Conservation (phyloP, 805 yeast species). For the Debaryomyces maramus region DNA sequence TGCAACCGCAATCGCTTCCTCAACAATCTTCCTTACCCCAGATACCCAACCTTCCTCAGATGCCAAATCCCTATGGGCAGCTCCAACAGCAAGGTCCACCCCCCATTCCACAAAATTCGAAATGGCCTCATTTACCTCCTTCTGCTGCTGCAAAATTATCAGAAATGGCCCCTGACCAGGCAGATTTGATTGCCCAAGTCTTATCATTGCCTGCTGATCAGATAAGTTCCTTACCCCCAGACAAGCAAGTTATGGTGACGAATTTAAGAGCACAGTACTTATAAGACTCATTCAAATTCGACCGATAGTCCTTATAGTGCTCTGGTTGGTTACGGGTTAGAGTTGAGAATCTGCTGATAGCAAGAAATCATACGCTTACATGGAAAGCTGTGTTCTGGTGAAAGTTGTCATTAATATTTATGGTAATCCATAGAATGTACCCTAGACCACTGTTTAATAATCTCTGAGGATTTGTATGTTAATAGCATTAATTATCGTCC, state of each 20-base stretch:
- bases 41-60: slow-evolving; percentile 7
- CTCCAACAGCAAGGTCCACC: slow-evolving; percentile 13
- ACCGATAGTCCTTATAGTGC: too few species aligned
- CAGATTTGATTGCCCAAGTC: slow-evolving; percentile 55
- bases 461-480: too few species aligned
- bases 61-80: slow-evolving; percentile 12
- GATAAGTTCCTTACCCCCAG: slow-evolving; percentile 48
- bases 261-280: slow-evolving; percentile 56
- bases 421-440: too few species aligned
- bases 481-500: too few species aligned
- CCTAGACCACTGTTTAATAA: too few species aligned
- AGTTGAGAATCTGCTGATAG: too few species aligned
- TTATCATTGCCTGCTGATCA: slow-evolving; percentile 51
- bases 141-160: slow-evolving; percentile 51
- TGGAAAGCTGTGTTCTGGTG: too few species aligned
- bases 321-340: too few species aligned
- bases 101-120: slow-evolving; percentile 24
- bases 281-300: too few species aligned
- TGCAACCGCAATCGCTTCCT: slow-evolving; percentile 8
- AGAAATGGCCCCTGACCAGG: slow-evolving; percentile 56
- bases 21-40: slow-evolving; percentile 11
- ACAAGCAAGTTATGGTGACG: slow-evolving; percentile 55
- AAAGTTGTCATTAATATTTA: too few species aligned
- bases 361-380: too few species aligned
- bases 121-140: slow-evolving; percentile 51